Conservation (phyloP, 352 stramenopile species). For the Globisporangium abappressorium region DNA sequence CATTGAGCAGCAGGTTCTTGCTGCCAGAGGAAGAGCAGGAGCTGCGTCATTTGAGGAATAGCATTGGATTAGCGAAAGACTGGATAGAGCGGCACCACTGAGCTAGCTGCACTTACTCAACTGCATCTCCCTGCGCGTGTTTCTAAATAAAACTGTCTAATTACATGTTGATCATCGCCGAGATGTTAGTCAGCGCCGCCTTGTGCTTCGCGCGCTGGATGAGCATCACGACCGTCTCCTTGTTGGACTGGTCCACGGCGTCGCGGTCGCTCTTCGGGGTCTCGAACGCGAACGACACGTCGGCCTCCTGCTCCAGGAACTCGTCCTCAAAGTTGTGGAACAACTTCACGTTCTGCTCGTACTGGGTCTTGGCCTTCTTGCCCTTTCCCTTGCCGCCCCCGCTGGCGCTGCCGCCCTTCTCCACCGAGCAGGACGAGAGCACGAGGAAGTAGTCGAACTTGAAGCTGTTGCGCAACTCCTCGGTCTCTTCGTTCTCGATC, state of each 20-base stretch:
- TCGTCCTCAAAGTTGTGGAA: conserved; percentile 88
- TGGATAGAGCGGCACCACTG: conserved; percentile 47
- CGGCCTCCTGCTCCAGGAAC: conserved; percentile 74
- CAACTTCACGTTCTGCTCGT: conserved; percentile 67
- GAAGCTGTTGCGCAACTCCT: conserved; percentile 62
- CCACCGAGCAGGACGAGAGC: conserved; percentile 58
- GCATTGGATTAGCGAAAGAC: conserved; percentile 62
- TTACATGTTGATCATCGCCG: conserved; percentile 84
- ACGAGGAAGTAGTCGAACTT: conserved; percentile 85
- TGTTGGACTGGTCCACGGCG: conserved; percentile 50
- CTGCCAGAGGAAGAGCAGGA: conserved; percentile 56
- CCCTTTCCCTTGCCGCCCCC: conserved; percentile 29
- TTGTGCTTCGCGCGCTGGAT: conserved; percentile 80
- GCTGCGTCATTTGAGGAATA: conserved; percentile 43
- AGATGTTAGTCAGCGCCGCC: conserved; percentile 67
- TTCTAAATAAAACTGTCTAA: conserved; percentile 40
- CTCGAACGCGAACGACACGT: conserved; percentile 71
- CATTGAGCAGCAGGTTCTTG: conserved; percentile 42
- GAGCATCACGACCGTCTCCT: conserved; percentile 76
- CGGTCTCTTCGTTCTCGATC: conserved; percentile 63
- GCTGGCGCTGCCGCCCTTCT: conserved; percentile 35
- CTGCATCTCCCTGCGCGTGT: not conserved
- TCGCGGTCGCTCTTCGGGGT: conserved; percentile 65
- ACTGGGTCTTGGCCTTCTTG: conserved; percentile 76
- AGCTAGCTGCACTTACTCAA: not conserved